phyloP scores from a whole-genome alignment of 352 stramenopile genomes.

The Globisporangium acanthophoron region DNA sequence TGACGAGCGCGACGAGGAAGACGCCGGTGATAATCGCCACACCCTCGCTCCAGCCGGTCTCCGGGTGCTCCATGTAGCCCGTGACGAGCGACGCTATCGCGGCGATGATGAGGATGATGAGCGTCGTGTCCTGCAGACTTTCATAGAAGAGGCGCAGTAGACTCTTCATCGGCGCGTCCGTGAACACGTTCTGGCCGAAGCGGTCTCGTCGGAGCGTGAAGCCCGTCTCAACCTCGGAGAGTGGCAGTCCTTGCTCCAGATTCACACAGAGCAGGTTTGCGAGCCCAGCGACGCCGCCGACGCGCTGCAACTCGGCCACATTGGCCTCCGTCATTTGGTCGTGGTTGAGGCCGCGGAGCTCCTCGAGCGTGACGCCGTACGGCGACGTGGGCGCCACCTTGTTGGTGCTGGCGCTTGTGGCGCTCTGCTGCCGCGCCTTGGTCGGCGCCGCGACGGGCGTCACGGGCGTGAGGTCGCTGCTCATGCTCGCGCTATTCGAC shows the following conservation, averaged over 20 bases:
- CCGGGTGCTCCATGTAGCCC: conserved; percentile 69
- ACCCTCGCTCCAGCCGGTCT: conserved; percentile 92
- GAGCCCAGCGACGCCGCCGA: conserved; percentile 49
- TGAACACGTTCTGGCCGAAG: conserved; percentile 65
- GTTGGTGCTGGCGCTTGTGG: conserved; percentile 20
- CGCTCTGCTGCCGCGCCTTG: conserved; percentile 24
- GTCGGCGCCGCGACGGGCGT: conserved; percentile 17
- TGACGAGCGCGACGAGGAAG: conserved; percentile 92
- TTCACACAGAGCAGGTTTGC: conserved; percentile 69
- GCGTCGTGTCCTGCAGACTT: conserved; percentile 85
- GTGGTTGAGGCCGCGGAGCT: conserved; percentile 62
- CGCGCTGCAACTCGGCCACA: conserved; percentile 44
- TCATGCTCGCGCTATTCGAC: not conserved
- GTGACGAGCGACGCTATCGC: conserved; percentile 83
- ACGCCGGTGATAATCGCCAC: conserved; percentile 93
- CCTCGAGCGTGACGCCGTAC: conserved; percentile 67
- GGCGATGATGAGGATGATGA: conserved; percentile 87
- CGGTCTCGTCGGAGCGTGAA: conserved; percentile 48
- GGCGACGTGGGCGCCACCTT: conserved; percentile 69
- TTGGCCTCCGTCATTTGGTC: conserved; percentile 83
- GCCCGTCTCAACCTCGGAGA: conserved; percentile 49
- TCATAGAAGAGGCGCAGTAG: conserved; percentile 81
- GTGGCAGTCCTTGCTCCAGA: conserved; percentile 50
- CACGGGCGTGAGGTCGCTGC: conserved; percentile 44
- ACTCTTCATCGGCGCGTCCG: conserved; percentile 75